phyloP scores from a whole-genome alignment of 371 early-diverging fungal genomes.

The Dichotomocladium elegans region DNA sequence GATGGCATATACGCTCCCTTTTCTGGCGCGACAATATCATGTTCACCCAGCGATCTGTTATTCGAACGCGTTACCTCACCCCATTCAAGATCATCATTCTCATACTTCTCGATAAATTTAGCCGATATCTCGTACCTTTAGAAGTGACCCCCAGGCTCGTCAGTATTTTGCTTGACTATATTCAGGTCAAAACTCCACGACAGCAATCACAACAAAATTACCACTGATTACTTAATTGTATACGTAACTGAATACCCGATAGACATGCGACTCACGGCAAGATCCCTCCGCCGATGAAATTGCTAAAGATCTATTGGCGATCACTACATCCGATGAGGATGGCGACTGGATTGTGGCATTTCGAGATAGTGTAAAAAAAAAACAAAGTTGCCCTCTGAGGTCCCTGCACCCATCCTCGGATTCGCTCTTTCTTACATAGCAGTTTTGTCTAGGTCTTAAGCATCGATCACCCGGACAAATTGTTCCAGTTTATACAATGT shows the following conservation, averaged over 20 bases:
- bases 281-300: not conserved
- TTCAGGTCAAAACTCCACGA: constrained; percentile 4
- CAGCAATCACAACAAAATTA: not conserved
- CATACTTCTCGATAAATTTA: constrained; percentile 9
- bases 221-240: no score
- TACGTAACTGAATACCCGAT: not conserved
- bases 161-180: constrained; percentile 7
- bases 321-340: not conserved
- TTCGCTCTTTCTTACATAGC: no score
- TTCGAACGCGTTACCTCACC: constrained; percentile 13
- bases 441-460: not conserved
- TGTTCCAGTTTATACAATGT: constrained; percentile 7
- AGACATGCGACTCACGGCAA: constrained; percentile 6
- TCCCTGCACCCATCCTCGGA: no score
- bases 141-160: constrained; percentile 8
- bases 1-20: no score
- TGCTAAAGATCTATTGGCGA: not conserved
- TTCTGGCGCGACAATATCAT: not conserved
- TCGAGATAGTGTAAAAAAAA: not conserved
- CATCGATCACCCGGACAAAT: constrained; percentile 1
- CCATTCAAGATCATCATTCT: constrained; percentile 19
- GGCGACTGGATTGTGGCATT: not conserved
- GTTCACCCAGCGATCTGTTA: constrained; percentile 3
- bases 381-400: not conserved
- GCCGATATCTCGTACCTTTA: constrained; percentile 7